phyloP scores from a whole-genome alignment of 495 filamentous ascomycete genomes.

The Hapsidospora chrysogenum region DNA sequence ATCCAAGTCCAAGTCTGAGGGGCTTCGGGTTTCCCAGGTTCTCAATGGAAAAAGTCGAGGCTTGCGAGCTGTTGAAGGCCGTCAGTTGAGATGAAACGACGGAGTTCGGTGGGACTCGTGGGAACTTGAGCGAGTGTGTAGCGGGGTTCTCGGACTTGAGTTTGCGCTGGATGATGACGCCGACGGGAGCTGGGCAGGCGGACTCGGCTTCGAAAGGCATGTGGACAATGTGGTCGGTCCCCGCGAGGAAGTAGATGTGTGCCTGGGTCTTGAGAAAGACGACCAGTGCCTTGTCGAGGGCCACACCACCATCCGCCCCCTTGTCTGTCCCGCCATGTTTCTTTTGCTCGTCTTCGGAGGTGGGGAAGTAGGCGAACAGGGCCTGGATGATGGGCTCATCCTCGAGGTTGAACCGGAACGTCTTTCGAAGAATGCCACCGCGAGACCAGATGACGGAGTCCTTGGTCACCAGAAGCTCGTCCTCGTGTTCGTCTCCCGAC shows the following conservation, averaged over 20 bases:
- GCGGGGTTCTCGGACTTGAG: slow-evolving; percentile 19
- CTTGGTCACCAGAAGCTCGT: slow-evolving; percentile 76
- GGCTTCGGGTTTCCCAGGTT: slow-evolving; percentile 31
- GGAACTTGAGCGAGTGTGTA: slow-evolving; percentile 29
- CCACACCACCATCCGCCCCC: background rate
- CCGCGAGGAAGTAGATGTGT: slow-evolving; percentile 82
- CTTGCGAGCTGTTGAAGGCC: slow-evolving; percentile 25
- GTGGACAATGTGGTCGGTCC: slow-evolving; percentile 76
- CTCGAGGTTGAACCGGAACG: slow-evolving; percentile 76
- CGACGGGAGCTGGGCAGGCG: slow-evolving; percentile 65
- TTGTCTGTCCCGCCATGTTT: slow-evolving; percentile 2
- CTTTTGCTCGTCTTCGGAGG: slow-evolving; percentile 27
- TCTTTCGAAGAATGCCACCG: slow-evolving; percentile 67
- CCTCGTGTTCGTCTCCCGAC: slow-evolving; percentile 33
- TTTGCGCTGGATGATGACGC: slow-evolving; percentile 73
- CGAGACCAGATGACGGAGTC: slow-evolving; percentile 83
- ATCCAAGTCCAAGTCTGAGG: slow-evolving; percentile 24
- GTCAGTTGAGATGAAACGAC: slow-evolving; percentile 53
- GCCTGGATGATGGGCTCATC: slow-evolving; percentile 72
- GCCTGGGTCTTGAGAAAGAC: slow-evolving; percentile 86
- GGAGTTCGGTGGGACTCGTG: slow-evolving; percentile 57
- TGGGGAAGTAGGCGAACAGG: slow-evolving; percentile 65
- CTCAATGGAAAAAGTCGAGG: slow-evolving; percentile 34
- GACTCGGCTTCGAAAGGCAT: slow-evolving; percentile 88
- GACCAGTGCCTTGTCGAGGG: slow-evolving; percentile 56